Percentiles rank a stretch among this genome's conserved stretches.
phyloP scores from a whole-genome alignment of 2,329 filamentous ascomycete species.

The Drechslerella stenobrocha region DNA sequence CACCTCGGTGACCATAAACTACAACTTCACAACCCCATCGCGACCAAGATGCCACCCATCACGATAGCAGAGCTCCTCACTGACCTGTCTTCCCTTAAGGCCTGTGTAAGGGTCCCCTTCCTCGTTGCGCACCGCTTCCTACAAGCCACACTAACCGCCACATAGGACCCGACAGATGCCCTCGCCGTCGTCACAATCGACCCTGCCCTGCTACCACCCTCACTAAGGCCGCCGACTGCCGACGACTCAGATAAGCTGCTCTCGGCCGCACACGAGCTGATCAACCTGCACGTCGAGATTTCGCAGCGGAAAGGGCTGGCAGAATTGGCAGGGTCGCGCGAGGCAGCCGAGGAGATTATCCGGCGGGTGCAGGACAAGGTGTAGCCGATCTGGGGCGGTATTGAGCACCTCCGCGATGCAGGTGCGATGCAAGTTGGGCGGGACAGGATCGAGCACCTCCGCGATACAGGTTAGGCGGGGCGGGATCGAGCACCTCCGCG shows the following conservation, averaged over 20 bases:
- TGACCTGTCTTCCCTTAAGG: slow-evolving; percentile 44
- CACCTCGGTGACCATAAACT: too few species aligned
- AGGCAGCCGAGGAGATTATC: slow-evolving; percentile 34
- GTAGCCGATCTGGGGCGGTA: slow-evolving; percentile 1
- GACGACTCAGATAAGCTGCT: slow-evolving; percentile 9
- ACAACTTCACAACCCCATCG: background rate
- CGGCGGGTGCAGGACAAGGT: slow-evolving; percentile 28
- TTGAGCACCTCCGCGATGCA: too few species aligned
- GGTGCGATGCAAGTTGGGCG: too few species aligned
- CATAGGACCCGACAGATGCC: slow-evolving; percentile 36
- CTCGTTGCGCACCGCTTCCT: background rate
- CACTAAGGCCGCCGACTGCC: slow-evolving; percentile 4
- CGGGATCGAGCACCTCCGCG: background rate
- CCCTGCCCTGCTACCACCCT: slow-evolving; percentile 28
- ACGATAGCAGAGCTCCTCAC: slow-evolving; percentile 47
- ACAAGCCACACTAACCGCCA: background rate
- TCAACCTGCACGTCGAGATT: slow-evolving; percentile 44
- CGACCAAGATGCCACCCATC: slow-evolving; percentile 40
- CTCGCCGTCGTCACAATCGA: slow-evolving; percentile 44
- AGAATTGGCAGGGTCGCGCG: slow-evolving; percentile 29
- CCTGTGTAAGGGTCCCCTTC: slow-evolving; percentile 18
- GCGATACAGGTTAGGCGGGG: too few species aligned
- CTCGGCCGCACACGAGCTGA: slow-evolving; percentile 34
- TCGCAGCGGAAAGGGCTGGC: slow-evolving; percentile 40
- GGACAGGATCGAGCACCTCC: too few species aligned